Evolutionary conservation across 352 stramenopile species (phyloP).

Genomic region (Globisporangium nodosum): DNA sequence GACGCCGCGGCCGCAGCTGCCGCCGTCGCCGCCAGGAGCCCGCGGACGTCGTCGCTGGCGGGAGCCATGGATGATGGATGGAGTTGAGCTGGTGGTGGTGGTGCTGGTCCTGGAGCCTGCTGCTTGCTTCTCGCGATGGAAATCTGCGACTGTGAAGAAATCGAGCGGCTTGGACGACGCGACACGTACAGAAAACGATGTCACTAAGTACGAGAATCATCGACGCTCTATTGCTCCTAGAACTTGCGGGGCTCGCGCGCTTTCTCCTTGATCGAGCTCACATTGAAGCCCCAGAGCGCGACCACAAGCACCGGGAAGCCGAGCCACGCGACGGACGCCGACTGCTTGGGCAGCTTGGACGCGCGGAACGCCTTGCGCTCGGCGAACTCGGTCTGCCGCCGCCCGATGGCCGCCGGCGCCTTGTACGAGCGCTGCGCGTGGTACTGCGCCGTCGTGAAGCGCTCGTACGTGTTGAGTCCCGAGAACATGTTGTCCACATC

Average conservation of each 20-base stretch:
- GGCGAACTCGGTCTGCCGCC: constrained; percentile 47
- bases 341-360: constrained; percentile 55
- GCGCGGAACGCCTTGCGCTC: constrained; percentile 70
- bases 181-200: no score
- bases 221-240: neutral
- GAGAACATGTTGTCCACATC: constrained; percentile 77
- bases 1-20: constrained; percentile 44
- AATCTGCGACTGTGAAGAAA: neutral
- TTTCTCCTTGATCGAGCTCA: constrained; percentile 49
- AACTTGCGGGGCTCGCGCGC: constrained; percentile 32
- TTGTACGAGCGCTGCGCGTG: constrained; percentile 45
- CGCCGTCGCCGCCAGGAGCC: constrained; percentile 40
- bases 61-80: neutral
- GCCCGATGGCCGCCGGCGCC: constrained; percentile 49
- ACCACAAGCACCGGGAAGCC: constrained; percentile 49
- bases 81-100: neutral
- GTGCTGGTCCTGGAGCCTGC: neutral
- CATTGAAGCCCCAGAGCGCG: constrained; percentile 55
- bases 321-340: constrained; percentile 52
- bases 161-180: no score
- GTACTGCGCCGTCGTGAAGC: constrained; percentile 76
- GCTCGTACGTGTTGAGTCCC: constrained; percentile 62
- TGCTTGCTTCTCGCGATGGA: neutral
- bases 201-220: no score
- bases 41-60: constrained; percentile 23